These are phyloP conservation scores for Colletotrichum somersetense DNA, from an alignment of 2,329 filamentous ascomycete species.

Conservation along the genomic window DNA sequence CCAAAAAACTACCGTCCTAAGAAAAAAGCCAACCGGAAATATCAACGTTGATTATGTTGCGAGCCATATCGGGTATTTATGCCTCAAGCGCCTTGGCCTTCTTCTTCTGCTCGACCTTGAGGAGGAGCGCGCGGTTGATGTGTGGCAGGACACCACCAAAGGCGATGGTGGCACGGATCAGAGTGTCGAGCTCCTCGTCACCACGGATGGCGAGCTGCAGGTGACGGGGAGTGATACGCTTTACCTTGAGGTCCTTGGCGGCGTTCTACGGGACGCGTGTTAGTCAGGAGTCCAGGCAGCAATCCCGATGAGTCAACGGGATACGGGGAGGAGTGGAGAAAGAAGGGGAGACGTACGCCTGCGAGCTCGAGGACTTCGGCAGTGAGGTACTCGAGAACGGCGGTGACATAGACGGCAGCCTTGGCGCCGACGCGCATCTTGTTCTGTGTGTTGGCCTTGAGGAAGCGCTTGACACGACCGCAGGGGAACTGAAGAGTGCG, in stretches of 20 bases:
- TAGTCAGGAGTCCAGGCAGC: slow-evolving; percentile 28
- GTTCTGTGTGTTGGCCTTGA: slow-evolving; percentile 99
- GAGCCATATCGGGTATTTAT: slow-evolving; percentile 23
- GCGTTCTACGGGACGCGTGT: slow-evolving; percentile 74
- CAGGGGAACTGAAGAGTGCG: slow-evolving; percentile 83
- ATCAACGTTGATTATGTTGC: slow-evolving; percentile 23
- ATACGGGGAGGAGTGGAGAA: neutral
- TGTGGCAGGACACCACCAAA: slow-evolving; percentile 98
- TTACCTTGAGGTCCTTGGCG: slow-evolving; percentile 99
- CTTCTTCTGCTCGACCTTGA: slow-evolving; percentile 99
- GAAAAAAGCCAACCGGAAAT: slow-evolving; percentile 36
- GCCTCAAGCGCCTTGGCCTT: slow-evolving; percentile 68
- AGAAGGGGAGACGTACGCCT: slow-evolving; percentile 72
- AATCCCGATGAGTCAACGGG: slow-evolving; percentile 27
- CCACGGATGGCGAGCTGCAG: slow-evolving; percentile 97
- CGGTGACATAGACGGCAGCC: slow-evolving; percentile 97
- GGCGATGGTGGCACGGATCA: slow-evolving; percentile 97
- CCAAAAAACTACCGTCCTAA: slow-evolving; percentile 26
- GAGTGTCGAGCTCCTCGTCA: slow-evolving; percentile 96
- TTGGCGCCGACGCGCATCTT: slow-evolving; percentile 99
- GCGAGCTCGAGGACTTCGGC: slow-evolving; percentile 98
- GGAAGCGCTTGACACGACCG: slow-evolving; percentile 99
- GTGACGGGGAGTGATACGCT: slow-evolving; percentile 98
- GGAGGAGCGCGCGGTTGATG: slow-evolving; percentile 95
- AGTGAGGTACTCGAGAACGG: slow-evolving; percentile 97